A percentile compares a stretch with the other conserved stretches of the same genome.
Conservation (phyloP, 148 eudicot genomes). For the Rheum nobile region DNA sequence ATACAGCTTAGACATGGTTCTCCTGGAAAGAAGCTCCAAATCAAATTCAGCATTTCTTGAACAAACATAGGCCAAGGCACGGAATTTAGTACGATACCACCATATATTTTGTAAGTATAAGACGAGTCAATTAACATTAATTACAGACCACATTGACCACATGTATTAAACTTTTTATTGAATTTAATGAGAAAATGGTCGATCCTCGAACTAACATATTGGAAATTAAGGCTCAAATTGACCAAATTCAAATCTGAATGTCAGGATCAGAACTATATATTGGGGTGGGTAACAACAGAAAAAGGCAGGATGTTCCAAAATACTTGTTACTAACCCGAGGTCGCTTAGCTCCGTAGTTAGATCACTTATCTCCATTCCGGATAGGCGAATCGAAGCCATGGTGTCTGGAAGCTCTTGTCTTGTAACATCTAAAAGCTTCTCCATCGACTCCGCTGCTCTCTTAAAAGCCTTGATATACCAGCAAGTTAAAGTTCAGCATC, state of each 20-base stretch:
- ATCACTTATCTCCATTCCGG: conserved; percentile 98
- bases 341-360: conserved; percentile 93
- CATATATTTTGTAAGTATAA: no score
- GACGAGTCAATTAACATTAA: background rate
- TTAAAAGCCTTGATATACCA: conserved; percentile 46
- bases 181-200: background rate
- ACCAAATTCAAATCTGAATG: background rate
- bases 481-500: background rate
- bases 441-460: conserved; percentile 85
- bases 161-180: background rate
- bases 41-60: background rate
- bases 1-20: background rate
- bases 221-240: background rate
- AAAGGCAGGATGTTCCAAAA: background rate
- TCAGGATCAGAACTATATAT: background rate
- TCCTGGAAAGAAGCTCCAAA: background rate
- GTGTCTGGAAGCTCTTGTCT: conserved; percentile 87
- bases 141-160: background rate
- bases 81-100: no score
- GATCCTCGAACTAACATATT: background rate
- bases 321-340: conserved; percentile 48
- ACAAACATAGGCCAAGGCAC: no score
- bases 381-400: conserved; percentile 85
- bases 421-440: conserved; percentile 74
- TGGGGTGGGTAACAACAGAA: background rate